These are phyloP conservation scores for Cymbopogon citratus DNA, from an alignment of 176 grass and related monocot genomes.

Conservation along the genomic window DNA sequence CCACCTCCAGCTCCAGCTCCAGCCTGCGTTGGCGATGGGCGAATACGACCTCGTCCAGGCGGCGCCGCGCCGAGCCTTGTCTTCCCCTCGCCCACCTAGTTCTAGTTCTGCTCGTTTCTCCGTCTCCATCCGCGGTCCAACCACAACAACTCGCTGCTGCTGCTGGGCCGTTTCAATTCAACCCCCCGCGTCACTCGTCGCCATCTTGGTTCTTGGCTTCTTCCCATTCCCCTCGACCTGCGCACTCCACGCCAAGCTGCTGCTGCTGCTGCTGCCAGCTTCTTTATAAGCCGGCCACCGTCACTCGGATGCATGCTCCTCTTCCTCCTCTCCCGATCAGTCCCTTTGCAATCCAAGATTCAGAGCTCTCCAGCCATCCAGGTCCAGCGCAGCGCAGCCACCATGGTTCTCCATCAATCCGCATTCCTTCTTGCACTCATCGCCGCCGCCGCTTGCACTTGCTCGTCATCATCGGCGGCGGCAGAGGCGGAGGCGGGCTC, in stretches of 20 bases:
- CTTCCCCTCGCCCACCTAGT: too few species aligned
- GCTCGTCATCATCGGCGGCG: background rate
- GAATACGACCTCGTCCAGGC: too few species aligned
- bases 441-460: background rate
- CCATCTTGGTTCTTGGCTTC: background rate
- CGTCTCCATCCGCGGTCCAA: too few species aligned
- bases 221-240: background rate
- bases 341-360: background rate
- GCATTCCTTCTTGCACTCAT: slow-evolving; percentile 16
- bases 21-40: too few species aligned
- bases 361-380: too few species aligned
- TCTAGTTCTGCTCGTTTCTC: too few species aligned
- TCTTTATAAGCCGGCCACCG: background rate
- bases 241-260: background rate
- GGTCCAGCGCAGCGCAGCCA: too few species aligned
- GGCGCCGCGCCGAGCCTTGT: too few species aligned
- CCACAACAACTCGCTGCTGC: too few species aligned
- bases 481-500: background rate
- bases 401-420: slow-evolving; percentile 19
- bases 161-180: too few species aligned
- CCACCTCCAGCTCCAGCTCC: too few species aligned
- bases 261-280: too few species aligned
- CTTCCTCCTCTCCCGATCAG: background rate
- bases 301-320: background rate
- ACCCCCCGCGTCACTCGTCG: background rate